These are phyloP conservation scores for Suillus subaureus DNA, from an alignment of 768 basidiomycete species.

Conservation along the genomic window DNA sequence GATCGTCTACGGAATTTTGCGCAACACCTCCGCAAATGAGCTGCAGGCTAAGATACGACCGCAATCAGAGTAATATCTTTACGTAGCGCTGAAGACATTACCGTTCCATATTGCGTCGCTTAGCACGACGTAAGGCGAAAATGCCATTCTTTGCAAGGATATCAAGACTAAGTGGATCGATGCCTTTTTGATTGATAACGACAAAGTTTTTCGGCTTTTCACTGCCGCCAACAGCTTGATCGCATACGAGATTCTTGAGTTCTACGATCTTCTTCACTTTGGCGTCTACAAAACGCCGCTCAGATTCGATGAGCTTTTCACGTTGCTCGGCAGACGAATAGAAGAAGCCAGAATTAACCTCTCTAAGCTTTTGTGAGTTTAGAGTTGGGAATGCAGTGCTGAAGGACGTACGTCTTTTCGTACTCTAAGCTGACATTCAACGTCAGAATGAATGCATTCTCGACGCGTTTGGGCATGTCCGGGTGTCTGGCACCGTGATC, in stretches of 20 bases:
- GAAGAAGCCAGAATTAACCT: constrained; percentile 99
- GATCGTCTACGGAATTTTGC: constrained; percentile 97
- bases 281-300: constrained; percentile 89
- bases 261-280: constrained; percentile 96
- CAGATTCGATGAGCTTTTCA: constrained; percentile 98
- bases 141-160: constrained; percentile 97
- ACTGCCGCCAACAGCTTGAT: constrained; percentile 82
- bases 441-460: constrained; percentile 94
- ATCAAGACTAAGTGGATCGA: constrained; percentile 95
- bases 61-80: constrained; percentile 29
- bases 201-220: constrained; percentile 89
- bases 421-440: constrained; percentile 98
- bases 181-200: constrained; percentile 98
- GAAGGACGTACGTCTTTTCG: constrained; percentile 89
- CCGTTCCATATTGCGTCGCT: constrained; percentile 99
- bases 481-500: constrained; percentile 98
- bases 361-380: constrained; percentile 50
- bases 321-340: constrained; percentile 98
- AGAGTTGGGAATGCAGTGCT: constrained; percentile 20
- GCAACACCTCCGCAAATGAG: constrained; percentile 93
- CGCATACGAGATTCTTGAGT: constrained; percentile 94
- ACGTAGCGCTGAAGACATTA: constrained; percentile 37
- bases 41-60: constrained; percentile 63
- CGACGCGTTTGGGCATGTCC: constrained; percentile 98
- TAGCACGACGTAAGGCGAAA: constrained; percentile 90